phyloP scores from a whole-genome alignment of 106 monocot genomes.

The Triglochin maritima region DNA sequence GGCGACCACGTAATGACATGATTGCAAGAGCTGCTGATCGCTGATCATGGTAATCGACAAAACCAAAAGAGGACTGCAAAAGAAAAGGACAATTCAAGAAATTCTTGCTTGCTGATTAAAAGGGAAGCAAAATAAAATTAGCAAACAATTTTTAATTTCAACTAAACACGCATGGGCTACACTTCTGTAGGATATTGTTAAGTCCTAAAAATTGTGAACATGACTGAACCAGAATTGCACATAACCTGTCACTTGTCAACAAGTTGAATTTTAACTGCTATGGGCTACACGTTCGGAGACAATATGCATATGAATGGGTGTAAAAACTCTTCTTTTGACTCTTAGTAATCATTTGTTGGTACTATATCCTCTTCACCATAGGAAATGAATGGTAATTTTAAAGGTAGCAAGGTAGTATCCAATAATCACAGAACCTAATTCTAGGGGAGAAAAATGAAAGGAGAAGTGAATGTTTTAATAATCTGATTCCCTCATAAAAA shows the following conservation, averaged over 20 bases:
- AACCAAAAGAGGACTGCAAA: constrained; percentile 23
- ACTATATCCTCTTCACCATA: no score
- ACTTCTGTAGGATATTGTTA: not conserved
- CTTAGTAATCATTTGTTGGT: no score
- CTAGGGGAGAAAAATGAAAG: no score
- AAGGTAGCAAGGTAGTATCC: no score
- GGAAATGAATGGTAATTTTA: no score
- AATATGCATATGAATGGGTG: no score
- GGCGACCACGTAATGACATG: constrained; percentile 10
- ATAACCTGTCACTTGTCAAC: not conserved
- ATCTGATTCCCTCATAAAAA: no score
- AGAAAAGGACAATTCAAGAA: not conserved
- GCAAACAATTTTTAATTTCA: not conserved
- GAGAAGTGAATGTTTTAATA: no score
- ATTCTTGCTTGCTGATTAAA: not conserved
- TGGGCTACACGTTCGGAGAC: no score
- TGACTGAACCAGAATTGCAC: not conserved
- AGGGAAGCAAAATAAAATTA: not conserved
- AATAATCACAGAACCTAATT: no score
- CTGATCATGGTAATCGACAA: constrained; percentile 22
- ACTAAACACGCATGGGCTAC: not conserved
- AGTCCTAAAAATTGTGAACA: not conserved
- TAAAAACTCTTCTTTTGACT: no score
- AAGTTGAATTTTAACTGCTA: not conserved
- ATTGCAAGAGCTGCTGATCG: constrained; percentile 18